These are phyloP conservation scores for Echium plantagineum DNA, from an alignment of 257 asterid genomes.

Conservation along the genomic window DNA sequence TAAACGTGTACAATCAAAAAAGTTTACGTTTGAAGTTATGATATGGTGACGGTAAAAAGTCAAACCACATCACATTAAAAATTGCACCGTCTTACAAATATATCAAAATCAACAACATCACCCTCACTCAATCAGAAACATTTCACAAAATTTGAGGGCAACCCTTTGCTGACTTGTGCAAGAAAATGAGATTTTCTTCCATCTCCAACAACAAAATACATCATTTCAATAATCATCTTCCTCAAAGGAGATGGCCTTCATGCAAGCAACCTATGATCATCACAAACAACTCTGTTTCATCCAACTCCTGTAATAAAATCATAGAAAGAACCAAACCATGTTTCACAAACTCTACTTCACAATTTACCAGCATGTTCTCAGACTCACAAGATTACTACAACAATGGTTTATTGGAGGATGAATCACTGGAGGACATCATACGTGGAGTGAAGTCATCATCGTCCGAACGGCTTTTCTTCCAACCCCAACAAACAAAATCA, in stretches of 20 bases:
- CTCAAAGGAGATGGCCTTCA: conserved; percentile 22
- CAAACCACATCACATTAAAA: conserved; percentile 18
- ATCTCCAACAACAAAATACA: conserved; percentile 22
- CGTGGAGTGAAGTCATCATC: conserved; percentile 1
- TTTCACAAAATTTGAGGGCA: background rate
- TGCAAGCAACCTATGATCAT: conserved; percentile 15
- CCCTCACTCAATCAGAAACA: background rate
- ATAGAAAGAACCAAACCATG: conserved; percentile 30
- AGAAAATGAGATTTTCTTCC: conserved; percentile 25
- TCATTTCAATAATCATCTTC: background rate
- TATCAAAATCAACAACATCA: no score
- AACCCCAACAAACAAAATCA: background rate
- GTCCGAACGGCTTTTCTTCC: background rate
- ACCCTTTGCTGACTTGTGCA: conserved; percentile 1
- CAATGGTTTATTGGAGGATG: background rate
- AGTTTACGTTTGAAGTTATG: no score
- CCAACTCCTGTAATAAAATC: conserved; percentile 25
- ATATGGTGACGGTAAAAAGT: no score
- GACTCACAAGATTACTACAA: conserved; percentile 16
- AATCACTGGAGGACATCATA: background rate
- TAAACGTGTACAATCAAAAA: no score
- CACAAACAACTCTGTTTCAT: conserved; percentile 44
- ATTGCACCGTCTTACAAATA: conserved; percentile 1
- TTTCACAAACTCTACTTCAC: conserved; percentile 31
- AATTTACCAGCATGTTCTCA: no score